Evolutionary conservation across 805 yeast genomes (phyloP).

Genomic region (Ogataea sp.): DNA sequence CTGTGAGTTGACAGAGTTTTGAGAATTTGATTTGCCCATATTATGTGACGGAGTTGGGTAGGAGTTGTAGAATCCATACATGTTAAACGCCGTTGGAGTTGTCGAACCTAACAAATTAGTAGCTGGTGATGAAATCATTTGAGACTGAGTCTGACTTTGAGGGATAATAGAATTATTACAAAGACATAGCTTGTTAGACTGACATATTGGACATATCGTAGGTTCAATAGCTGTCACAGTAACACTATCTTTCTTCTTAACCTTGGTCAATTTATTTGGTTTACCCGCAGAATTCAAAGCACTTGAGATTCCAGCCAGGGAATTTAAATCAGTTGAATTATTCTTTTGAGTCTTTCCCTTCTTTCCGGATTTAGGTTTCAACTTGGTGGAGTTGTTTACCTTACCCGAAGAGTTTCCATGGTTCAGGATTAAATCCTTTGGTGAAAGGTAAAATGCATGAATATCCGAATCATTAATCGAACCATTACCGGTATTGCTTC

Average conservation of each 20-base stretch:
- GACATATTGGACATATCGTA: background rate
- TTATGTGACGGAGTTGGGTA: no score
- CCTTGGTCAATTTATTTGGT: background rate
- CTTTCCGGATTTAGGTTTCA: background rate
- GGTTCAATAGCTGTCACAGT: no score
- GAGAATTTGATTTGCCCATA: background rate
- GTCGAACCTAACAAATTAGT: no score
- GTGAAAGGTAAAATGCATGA: slow-evolving; percentile 10
- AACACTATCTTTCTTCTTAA: background rate
- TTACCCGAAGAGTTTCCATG: no score
- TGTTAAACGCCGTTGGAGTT: no score
- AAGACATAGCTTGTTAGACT: background rate
- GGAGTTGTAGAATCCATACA: no score
- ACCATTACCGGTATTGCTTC: background rate
- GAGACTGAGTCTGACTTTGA: no score
- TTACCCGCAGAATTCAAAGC: background rate
- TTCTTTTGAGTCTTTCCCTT: background rate
- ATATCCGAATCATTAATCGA: background rate
- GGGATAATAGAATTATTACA: background rate
- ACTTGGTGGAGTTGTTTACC: background rate
- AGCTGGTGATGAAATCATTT: no score
- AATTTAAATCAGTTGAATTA: background rate
- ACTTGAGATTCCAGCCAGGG: no score
- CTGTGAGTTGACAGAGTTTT: background rate
- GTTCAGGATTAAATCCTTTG: slow-evolving; percentile 18